Evolutionary conservation across 768 basidiomycete species (phyloP).

Genomic region (Coprinellus micaceus): DNA sequence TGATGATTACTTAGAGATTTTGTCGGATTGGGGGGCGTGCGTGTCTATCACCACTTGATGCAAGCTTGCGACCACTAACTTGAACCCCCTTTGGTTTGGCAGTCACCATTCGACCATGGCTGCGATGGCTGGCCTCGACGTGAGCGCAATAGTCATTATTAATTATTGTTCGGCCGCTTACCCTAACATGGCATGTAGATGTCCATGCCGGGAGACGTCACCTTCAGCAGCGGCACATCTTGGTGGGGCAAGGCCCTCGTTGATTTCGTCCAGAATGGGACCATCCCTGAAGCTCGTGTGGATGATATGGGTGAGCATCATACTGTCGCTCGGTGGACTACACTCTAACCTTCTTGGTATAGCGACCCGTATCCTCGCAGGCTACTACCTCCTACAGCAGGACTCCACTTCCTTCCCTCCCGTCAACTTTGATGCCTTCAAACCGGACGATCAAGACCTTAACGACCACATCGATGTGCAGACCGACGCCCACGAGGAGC

Average conservation of each 20-base stretch:
- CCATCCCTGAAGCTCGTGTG: slow-evolving; percentile 59
- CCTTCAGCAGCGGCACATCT: slow-evolving; percentile 43
- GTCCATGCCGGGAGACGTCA: slow-evolving; percentile 66
- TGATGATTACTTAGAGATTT: slow-evolving; percentile 39
- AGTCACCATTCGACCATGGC: slow-evolving; percentile 49
- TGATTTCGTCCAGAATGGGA: slow-evolving; percentile 64
- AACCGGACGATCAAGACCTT: slow-evolving; percentile 43
- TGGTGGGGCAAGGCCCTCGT: slow-evolving; percentile 72
- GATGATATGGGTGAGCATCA: slow-evolving; percentile 67
- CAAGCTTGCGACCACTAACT: background rate
- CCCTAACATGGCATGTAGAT: slow-evolving; percentile 41
- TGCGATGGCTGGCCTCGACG: slow-evolving; percentile 61
- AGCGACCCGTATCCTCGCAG: slow-evolving; percentile 73
- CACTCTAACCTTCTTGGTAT: slow-evolving; percentile 8
- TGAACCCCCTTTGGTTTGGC: too few species aligned
- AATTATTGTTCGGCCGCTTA: background rate
- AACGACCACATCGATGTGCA: slow-evolving; percentile 68
- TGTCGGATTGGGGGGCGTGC: slow-evolving; percentile 73
- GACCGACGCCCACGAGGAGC: slow-evolving; percentile 52
- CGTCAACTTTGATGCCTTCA: slow-evolving; percentile 71
- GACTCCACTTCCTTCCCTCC: slow-evolving; percentile 58
- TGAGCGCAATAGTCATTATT: slow-evolving; percentile 25
- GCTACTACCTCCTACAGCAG: slow-evolving; percentile 66
- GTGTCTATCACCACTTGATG: slow-evolving; percentile 11
- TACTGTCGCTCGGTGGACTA: background rate